phyloP scores from a whole-genome alignment of 202 grass and related monocot genomes.

The Panicum virgatum region DNA sequence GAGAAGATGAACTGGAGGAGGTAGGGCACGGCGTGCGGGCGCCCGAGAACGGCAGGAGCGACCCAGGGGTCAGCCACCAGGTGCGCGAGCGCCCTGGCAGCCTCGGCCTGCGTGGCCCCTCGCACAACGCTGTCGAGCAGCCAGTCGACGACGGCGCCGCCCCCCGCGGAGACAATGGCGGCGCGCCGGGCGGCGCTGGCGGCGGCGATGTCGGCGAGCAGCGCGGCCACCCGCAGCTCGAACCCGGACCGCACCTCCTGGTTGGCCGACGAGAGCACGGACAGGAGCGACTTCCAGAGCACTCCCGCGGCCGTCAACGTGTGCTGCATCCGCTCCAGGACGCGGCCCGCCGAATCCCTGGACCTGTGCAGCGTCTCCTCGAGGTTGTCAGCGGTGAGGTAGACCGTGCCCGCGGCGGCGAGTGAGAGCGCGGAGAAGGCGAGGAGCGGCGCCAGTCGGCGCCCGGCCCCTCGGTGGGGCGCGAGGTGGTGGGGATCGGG shows the following conservation, averaged over 20 bases:
- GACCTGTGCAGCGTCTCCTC: slow-evolving; percentile 72
- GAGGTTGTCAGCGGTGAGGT: slow-evolving; percentile 59
- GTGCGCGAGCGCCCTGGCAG: slow-evolving; percentile 80
- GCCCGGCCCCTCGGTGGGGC: slow-evolving; percentile 20
- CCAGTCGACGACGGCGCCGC: slow-evolving; percentile 89
- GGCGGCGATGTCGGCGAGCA: slow-evolving; percentile 84
- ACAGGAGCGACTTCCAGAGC: slow-evolving; percentile 73
- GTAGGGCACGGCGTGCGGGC: slow-evolving; percentile 66
- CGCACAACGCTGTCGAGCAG: slow-evolving; percentile 75
- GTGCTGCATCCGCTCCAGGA: slow-evolving; percentile 71
- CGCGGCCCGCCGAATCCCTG: slow-evolving; percentile 61
- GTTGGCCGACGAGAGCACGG: slow-evolving; percentile 83
- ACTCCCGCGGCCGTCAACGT: slow-evolving; percentile 66
- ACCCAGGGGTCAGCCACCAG: slow-evolving; percentile 68
- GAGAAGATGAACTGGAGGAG: slow-evolving; percentile 94
- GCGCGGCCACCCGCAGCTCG: slow-evolving; percentile 84
- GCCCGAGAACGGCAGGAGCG: slow-evolving; percentile 58
- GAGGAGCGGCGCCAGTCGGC: slow-evolving; percentile 56
- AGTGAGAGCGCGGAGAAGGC: slow-evolving; percentile 57
- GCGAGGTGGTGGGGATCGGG: slow-evolving; percentile 37
- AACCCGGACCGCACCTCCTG: slow-evolving; percentile 85
- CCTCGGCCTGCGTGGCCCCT: slow-evolving; percentile 71
- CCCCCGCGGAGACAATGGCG: slow-evolving; percentile 74
- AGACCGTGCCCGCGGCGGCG: slow-evolving; percentile 43
- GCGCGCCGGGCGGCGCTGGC: slow-evolving; percentile 63